Percentiles rank a stretch among this genome's conserved stretches.
phyloP scores from a whole-genome alignment of 2,329 filamentous ascomycete species.

The Paracoccidioides lutzii region DNA sequence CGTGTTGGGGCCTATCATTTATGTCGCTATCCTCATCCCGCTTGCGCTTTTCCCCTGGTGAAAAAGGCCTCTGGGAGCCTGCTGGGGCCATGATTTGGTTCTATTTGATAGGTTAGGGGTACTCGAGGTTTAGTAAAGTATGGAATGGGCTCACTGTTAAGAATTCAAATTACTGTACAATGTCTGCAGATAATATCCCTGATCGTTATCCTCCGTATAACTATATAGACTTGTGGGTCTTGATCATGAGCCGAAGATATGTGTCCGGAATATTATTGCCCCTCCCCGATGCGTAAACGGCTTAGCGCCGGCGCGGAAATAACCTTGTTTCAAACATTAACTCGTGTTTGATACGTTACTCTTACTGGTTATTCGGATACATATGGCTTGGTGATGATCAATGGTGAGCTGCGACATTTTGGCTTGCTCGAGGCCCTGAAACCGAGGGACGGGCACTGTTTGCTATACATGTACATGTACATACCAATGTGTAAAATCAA shows the following conservation, averaged over 20 bases:
- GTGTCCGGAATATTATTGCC: not conserved
- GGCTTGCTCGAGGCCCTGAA: no score
- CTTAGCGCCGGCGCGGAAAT: no score
- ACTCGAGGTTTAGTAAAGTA: not conserved
- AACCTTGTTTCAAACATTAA: not conserved
- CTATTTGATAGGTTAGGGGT: not conserved
- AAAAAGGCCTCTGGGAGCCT: not conserved
- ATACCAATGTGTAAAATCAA: no score
- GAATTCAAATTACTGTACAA: not conserved
- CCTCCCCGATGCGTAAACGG: not conserved
- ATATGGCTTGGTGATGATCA: no score
- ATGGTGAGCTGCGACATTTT: no score
- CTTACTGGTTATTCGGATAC: no score
- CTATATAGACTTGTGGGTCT: no score
- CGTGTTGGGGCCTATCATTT: not conserved
- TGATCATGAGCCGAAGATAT: no score
- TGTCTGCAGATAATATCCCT: no score
- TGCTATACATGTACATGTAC: no score
- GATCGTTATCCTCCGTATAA: no score
- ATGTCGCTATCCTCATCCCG: not conserved
- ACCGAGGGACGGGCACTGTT: no score
- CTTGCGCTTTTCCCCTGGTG: conserved; percentile 1
- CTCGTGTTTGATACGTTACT: not conserved
- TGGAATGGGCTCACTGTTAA: not conserved
- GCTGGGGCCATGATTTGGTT: not conserved